A percentile compares a stretch with the other conserved stretches of the same genome.
Conservation (phyloP, 202 grass and related monocot species). For the Zoysia matrella region DNA sequence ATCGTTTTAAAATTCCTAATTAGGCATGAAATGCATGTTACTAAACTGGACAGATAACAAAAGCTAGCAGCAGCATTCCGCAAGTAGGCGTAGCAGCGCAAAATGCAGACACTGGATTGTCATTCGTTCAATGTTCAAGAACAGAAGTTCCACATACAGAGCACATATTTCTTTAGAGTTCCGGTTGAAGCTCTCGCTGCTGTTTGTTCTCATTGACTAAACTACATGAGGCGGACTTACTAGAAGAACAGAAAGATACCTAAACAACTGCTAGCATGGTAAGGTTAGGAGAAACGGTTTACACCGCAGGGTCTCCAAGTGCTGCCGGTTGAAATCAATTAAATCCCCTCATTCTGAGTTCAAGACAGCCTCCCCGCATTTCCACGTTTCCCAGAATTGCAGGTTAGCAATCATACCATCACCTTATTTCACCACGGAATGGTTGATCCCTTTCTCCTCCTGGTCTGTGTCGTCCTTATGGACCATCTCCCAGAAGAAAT, state of each 20-base stretch:
- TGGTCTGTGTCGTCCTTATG: constrained; percentile 44
- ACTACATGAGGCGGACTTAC: constrained; percentile 48
- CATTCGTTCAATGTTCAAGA: constrained; percentile 45
- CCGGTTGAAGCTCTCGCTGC: background rate
- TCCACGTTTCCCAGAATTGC: constrained; percentile 34
- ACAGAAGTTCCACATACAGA: constrained; percentile 40
- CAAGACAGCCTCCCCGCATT: constrained; percentile 36
- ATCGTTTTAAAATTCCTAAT: background rate
- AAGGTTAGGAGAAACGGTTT: constrained; percentile 57
- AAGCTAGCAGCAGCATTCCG: constrained; percentile 5
- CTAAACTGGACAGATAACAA: background rate
- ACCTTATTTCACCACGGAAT: constrained; percentile 48
- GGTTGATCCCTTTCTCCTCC: constrained; percentile 37
- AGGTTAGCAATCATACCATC: constrained; percentile 25
- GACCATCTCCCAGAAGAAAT: constrained; percentile 70
- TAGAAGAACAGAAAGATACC: constrained; percentile 44
- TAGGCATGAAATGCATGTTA: background rate
- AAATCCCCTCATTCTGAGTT: constrained; percentile 35
- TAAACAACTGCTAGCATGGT: constrained; percentile 44
- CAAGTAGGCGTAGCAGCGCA: background rate
- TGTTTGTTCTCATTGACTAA: constrained; percentile 49
- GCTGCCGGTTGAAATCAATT: constrained; percentile 43
- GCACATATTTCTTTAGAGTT: constrained; percentile 41
- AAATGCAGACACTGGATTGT: background rate
- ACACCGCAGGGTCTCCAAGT: constrained; percentile 37